Evolutionary conservation across 805 yeast species (phyloP).

Genomic region (Maudiozyma pseudohumilis): DNA sequence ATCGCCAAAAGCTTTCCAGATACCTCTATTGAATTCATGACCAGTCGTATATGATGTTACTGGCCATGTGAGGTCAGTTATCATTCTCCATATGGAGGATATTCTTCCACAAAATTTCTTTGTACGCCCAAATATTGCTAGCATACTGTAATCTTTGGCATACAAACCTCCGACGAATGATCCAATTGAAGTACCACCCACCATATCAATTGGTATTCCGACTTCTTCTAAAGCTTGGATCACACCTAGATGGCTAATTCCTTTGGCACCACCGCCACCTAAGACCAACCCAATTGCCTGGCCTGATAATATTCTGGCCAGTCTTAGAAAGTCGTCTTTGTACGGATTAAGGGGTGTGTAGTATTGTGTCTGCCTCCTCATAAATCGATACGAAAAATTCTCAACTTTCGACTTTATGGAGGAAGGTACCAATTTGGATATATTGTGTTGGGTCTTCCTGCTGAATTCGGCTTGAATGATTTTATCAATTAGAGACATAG

Average conservation of each 20-base stretch:
- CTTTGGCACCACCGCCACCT: conserved; percentile 98
- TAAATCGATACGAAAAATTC: conserved; percentile 27
- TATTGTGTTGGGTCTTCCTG: conserved; percentile 24
- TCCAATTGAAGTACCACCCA: conserved; percentile 96
- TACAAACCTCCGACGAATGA: conserved; percentile 92
- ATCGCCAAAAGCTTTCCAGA: conserved; percentile 95
- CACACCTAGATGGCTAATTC: conserved; percentile 85
- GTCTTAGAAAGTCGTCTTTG: conserved; percentile 79
- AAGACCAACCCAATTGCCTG: conserved; percentile 89
- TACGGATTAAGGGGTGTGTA: conserved; percentile 36
- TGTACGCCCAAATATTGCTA: conserved; percentile 82
- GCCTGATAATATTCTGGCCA: conserved; percentile 84
- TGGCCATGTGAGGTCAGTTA: conserved; percentile 83
- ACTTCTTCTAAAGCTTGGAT: conserved; percentile 82
- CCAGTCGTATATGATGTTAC: conserved; percentile 93
- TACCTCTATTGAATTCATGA: conserved; percentile 91
- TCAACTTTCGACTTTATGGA: conserved; percentile 32
- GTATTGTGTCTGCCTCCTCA: conserved; percentile 19
- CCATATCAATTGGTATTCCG: conserved; percentile 86
- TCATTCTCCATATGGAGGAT: conserved; percentile 75
- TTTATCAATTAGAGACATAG: conserved; percentile 18
- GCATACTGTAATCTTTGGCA: conserved; percentile 84
- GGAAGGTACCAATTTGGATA: conserved; percentile 25
- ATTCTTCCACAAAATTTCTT: conserved; percentile 78
- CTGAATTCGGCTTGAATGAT: conserved; percentile 26